Evolutionary conservation across 352 stramenopile genomes (phyloP), one percentile per base, ranked within the genome.

Genomic region (Hyaloperonospora brassicae): DNA sequence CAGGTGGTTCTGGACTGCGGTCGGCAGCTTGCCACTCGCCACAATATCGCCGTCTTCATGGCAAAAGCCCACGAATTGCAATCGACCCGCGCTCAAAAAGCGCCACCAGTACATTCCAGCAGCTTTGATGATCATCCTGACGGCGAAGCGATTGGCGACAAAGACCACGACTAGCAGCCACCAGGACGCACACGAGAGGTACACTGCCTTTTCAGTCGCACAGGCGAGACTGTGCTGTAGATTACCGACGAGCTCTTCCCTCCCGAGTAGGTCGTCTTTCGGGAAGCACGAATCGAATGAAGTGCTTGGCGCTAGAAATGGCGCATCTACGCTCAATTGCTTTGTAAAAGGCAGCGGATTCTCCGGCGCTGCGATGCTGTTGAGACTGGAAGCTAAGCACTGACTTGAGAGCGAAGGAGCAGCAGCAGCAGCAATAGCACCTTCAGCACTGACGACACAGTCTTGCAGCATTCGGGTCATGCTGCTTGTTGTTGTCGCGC

Each of bases 11-110:
- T 68, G 55, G 46, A 86, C 72, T 4, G 66, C 71, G 6, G 44
- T 57, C 6, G 56, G 50, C 5, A 89, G 56, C 1, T 53, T 57
- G 31, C 76, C 64, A 5, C 59, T 47, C 2, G 57, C 46, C 8
- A 72, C 50, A n/a, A 87, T 68, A 27, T 49, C 38, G 35, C 79
- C 79, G 47, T 70, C 59, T 54, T 84, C 66, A 30, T 62, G 61
- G 52, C 75, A 87, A 49, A 75, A 90, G 1, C 62, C 79, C 1
- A 82, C 31, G 22, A 87, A 70, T 27, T 83, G 51, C 31, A 90
- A 49, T 14, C 73, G 75, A 46, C 72, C 62, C 23, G 55, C 64
- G 50, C 71, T 87, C 35, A 88, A 42, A 41, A 61, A 79, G 3
- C 76, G 66, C 79, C 79, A 90, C 70, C 72, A 86, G 14, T 64